phyloP scores from a whole-genome alignment of 2,329 filamentous ascomycete species.

The Apiospora marii region DNA sequence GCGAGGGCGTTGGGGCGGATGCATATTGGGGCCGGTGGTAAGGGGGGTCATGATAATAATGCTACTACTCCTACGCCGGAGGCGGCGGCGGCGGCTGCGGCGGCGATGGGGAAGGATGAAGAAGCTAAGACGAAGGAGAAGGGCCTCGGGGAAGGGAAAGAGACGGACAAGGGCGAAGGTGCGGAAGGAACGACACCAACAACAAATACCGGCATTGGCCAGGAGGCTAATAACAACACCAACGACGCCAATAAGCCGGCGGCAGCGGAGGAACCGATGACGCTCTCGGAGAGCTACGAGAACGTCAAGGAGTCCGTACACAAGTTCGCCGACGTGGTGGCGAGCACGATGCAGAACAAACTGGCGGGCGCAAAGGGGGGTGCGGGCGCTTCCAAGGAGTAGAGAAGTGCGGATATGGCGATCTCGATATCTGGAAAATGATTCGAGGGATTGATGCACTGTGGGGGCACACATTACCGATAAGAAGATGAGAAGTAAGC shows the following conservation, averaged over 20 bases:
- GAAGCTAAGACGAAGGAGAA: slow-evolving; percentile 23
- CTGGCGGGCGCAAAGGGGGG: neutral
- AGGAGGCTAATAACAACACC: neutral
- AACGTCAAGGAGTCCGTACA: slow-evolving; percentile 35
- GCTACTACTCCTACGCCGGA: no score
- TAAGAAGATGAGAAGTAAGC: neutral
- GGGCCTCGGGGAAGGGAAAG: neutral
- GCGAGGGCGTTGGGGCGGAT: slow-evolving; percentile 22
- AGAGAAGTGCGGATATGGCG: neutral
- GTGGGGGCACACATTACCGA: neutral
- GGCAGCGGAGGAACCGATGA: slow-evolving; percentile 24
- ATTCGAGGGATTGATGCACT: neutral
- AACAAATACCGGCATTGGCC: neutral
- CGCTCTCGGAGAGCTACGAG: slow-evolving; percentile 29
- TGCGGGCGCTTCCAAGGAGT: neutral
- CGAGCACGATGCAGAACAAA: slow-evolving; percentile 36
- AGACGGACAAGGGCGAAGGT: neutral
- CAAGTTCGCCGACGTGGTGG: slow-evolving; percentile 43
- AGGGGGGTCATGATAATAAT: no score
- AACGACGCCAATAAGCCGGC: neutral
- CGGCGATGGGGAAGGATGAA: slow-evolving; percentile 8
- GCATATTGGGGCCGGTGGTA: neutral
- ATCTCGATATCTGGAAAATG: neutral
- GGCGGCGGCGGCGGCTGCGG: neutral
- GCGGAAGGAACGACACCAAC: neutral